Evolutionary conservation across 1,284 basidiomycete genomes (phyloP), one percentile per base, ranked within the genome.

Genomic region (Sutorius eximius): DNA sequence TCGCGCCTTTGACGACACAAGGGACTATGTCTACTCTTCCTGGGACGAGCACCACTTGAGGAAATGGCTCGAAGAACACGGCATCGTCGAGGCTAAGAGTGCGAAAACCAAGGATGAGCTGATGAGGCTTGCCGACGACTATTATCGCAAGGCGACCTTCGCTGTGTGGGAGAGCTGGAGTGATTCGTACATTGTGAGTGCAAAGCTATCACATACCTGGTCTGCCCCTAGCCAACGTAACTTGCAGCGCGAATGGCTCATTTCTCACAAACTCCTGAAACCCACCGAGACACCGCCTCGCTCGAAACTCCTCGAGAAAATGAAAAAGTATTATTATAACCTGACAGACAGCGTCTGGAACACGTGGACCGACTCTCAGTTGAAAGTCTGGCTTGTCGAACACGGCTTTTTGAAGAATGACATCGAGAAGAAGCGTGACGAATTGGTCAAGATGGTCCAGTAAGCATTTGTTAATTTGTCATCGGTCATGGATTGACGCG

Each of bases 131-230:
- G 89, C 93, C 78, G 77, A 79, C 44, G 78, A 84, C 30, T 79
- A 85, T 0, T 95, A 94, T 69, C 83, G 82, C 33, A 75, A 78
- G 45, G 75, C 81, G 16, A 67, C 82, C 9, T 74, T 80, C 55
- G 87, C 89, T 1, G 71, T 88, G 45, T 98, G 91, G 82, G 77
- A 90, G 34, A 82, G 86, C 5, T 98, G 94, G 94, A 87, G 86
- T 44, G 87, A 90, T 66, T 88, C 85, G 3, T 91, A 91, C 68
- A 82, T 95, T 49, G 91, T 93, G 64, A 63, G 84, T 60, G 3
- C 8, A 9, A 10, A 5, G 10, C 12, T 18, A 27, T 10, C 7
- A 15, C n/a, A 43, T 15, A 10, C 30, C 8, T 4, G 11, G 43
- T n/a, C 15, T 36, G 12, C 5, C n/a, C 16, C 2, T 6, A 16